phyloP scores from a whole-genome alignment of 2,329 filamentous ascomycete genomes.

The Penicillium sp. region DNA sequence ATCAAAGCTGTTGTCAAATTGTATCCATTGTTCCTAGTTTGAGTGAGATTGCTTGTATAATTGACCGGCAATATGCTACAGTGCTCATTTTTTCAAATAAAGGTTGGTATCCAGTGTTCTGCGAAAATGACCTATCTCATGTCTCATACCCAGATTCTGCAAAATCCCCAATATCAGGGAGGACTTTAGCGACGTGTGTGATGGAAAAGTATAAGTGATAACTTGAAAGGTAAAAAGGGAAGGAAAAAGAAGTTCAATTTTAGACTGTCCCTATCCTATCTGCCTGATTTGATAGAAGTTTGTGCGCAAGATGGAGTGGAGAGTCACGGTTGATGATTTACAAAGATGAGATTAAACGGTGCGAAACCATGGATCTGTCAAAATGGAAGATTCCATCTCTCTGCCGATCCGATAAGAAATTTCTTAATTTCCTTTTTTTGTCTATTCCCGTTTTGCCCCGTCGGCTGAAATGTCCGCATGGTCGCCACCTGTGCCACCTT shows the following conservation, averaged over 20 bases:
- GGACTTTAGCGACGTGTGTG: background rate
- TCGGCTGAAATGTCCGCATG: background rate
- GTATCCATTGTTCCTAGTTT: background rate
- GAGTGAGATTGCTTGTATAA: background rate
- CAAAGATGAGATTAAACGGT: background rate
- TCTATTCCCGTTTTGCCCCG: background rate
- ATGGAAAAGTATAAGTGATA: background rate
- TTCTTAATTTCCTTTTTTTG: background rate
- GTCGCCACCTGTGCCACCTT: constrained; percentile 1
- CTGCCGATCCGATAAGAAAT: background rate
- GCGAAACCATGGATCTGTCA: background rate
- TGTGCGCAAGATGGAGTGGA: background rate
- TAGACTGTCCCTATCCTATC: background rate
- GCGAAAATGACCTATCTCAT: background rate
- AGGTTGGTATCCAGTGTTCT: background rate
- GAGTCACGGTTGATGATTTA: background rate
- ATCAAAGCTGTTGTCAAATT: background rate
- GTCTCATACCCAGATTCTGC: background rate
- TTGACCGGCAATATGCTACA: background rate
- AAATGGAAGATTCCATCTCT: background rate
- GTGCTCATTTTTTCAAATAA: background rate
- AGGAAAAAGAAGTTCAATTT: background rate
- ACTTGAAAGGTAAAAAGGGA: background rate
- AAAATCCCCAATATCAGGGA: background rate
- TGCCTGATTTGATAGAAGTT: background rate